A percentile compares a stretch with the other conserved stretches of the same genome.
phyloP scores from a whole-genome alignment of 2,329 filamentous ascomycete species.

The Paraphaeosphaeria sporulosa region DNA sequence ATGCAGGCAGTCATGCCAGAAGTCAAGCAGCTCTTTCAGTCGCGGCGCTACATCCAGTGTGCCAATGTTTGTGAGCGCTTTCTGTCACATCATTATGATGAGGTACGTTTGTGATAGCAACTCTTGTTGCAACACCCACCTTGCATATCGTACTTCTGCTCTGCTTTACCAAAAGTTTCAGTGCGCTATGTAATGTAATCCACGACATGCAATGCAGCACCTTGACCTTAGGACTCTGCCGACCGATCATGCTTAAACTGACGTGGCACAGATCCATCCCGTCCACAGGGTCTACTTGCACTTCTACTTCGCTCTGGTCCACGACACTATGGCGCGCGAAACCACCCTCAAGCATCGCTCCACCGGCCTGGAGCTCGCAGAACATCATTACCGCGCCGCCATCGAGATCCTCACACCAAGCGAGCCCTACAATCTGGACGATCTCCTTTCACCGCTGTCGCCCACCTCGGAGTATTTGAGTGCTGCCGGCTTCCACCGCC shows the following conservation, averaged over 20 bases:
- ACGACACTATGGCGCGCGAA: slow-evolving; percentile 47
- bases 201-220: neutral
- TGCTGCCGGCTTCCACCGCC: slow-evolving; percentile 18
- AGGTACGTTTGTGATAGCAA: slow-evolving; percentile 26
- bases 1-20: slow-evolving; percentile 35
- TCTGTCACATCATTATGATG: slow-evolving; percentile 28
- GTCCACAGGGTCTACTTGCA: slow-evolving; percentile 44
- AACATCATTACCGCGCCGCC: slow-evolving; percentile 45
- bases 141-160: neutral
- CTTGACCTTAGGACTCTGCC: neutral
- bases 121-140: neutral
- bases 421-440: slow-evolving; percentile 22
- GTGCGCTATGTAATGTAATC: neutral
- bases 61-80: slow-evolving; percentile 36
- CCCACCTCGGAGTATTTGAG: slow-evolving; percentile 16
- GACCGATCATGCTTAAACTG: neutral
- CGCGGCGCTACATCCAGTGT: slow-evolving; percentile 48
- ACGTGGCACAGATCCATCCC: slow-evolving; percentile 38
- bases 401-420: slow-evolving; percentile 29
- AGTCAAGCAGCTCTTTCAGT: slow-evolving; percentile 43
- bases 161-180: neutral
- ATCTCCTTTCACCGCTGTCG: slow-evolving; percentile 31
- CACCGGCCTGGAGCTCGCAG: slow-evolving; percentile 42
- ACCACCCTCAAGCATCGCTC: slow-evolving; percentile 41
- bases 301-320: slow-evolving; percentile 48